Conservation (phyloP, 331 rosid genomes). For the Quercus lobata region DNA sequence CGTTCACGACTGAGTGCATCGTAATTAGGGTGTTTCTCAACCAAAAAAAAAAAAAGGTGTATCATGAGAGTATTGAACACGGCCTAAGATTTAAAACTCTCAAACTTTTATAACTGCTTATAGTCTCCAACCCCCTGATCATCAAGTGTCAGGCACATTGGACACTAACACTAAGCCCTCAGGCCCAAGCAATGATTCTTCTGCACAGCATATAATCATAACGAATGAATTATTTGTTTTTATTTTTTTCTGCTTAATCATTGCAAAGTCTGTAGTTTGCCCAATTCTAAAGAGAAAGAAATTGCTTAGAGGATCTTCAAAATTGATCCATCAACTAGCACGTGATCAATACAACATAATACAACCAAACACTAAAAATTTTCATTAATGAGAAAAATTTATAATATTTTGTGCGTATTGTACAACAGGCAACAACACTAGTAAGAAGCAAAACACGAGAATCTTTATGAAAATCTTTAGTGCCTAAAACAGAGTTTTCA, state of each 20-base stretch:
- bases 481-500: constrained; percentile 13
- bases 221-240: background rate
- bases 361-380: background rate
- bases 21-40: background rate
- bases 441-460: background rate
- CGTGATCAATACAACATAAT: constrained; percentile 1
- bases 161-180: background rate
- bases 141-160: background rate
- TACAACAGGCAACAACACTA: constrained; percentile 13
- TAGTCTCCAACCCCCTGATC: background rate
- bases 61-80: no score
- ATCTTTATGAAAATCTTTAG: background rate
- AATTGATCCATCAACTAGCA: background rate
- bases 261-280: background rate
- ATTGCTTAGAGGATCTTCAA: background rate
- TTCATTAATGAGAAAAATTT: constrained; percentile 5
- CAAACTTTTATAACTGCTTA: background rate
- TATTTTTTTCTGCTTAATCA: no score
- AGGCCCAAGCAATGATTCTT: background rate
- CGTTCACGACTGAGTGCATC: background rate
- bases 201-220: background rate
- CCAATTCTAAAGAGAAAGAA: background rate
- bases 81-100: no score
- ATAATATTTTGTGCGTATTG: constrained; percentile 11
- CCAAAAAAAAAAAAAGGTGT: no score